Evolutionary conservation across 1,139 yeast species (phyloP), one percentile per base, ranked within the genome.

Genomic region (Starmera stellimalicola): DNA sequence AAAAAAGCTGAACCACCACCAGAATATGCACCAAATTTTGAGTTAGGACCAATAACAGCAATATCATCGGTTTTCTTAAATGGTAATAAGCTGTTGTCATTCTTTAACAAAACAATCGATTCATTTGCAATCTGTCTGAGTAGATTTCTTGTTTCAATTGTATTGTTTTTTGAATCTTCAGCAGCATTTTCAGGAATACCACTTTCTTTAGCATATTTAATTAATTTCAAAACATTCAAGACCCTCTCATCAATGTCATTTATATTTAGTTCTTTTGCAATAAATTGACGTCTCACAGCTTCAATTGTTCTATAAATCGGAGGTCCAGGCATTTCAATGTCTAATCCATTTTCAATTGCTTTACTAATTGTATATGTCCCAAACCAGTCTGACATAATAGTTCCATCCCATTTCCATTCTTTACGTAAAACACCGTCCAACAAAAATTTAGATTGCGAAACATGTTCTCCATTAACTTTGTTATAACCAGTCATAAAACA

Each of bases 311-410:
- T 60, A 54, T 64, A 63, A 32, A 63, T 51, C 19, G 76, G 54
- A 7, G 75, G 73, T 27, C 81, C 81, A 2, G 81, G 82, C 77
- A 74, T 73, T 49, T 74, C 81, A 41, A 75, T 53, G 47, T 72
- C 76, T 36, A 73, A 54, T n/a, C 80, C 80, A 26, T 72, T 72
- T 35, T 66, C 64, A 36, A 74, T 51, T 16, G 74, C 54, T 24
- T 60, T 64, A 36, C 61, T 63, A 26, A 59, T 58, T 19, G 75
- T 61, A 47, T 69, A 73, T n/a, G 68, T 65, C 34, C 81, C 82
- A 49, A 51, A 70, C 82, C 81, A 75, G 52, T 75, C 82, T 19
- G 75, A 67, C 74, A 75, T 72, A 26, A 67, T 54, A 38, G 68
- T 54, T 18, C 81, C 81, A 19, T 66, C 58, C 62, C 67, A 75